Evolutionary conservation across 805 yeast genomes (phyloP).

Genomic region (Candida manassasensis): DNA sequence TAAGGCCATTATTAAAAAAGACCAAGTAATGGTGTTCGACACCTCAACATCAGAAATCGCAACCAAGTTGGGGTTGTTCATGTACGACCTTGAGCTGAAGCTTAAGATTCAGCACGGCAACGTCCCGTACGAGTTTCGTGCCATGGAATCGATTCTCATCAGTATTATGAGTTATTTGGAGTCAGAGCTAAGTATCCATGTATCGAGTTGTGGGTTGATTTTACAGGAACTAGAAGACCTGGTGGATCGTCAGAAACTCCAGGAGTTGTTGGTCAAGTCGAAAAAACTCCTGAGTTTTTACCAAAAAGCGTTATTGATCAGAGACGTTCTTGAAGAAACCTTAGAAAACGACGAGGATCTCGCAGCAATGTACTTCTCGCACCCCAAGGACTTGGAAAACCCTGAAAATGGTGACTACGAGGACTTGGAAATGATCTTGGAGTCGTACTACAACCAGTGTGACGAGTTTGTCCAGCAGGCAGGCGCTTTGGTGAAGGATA

Average conservation of each 20-base stretch:
- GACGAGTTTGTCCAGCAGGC: slow-evolving; percentile 93
- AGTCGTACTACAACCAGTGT: slow-evolving; percentile 84
- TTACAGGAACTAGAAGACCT: slow-evolving; percentile 71
- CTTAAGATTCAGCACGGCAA: slow-evolving; percentile 37
- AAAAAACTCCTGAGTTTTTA: slow-evolving; percentile 67
- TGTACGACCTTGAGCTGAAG: slow-evolving; percentile 80
- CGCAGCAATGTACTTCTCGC: slow-evolving; percentile 70
- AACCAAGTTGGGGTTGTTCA: slow-evolving; percentile 64
- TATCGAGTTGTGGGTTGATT: slow-evolving; percentile 55
- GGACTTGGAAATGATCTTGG: slow-evolving; percentile 82
- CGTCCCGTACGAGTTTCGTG: slow-evolving; percentile 66
- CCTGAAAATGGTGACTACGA: slow-evolving; percentile 41
- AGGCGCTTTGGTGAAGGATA: slow-evolving; percentile 75
- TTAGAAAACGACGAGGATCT: slow-evolving; percentile 85
- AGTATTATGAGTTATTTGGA: slow-evolving; percentile 78
- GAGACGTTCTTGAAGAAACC: slow-evolving; percentile 78
- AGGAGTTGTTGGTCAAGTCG: slow-evolving; percentile 68
- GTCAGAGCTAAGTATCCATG: slow-evolving; percentile 61
- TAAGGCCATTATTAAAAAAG: slow-evolving; percentile 80
- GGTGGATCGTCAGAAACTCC: slow-evolving; percentile 69
- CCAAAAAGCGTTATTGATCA: slow-evolving; percentile 69
- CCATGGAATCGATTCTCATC: slow-evolving; percentile 75
- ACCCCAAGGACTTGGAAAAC: slow-evolving; percentile 19
- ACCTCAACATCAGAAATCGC: slow-evolving; percentile 66
- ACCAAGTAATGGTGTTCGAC: slow-evolving; percentile 80